Base-by-base conservation (phyloP, 331 rosid species). In the Stylosanthes scabra region DNA sequence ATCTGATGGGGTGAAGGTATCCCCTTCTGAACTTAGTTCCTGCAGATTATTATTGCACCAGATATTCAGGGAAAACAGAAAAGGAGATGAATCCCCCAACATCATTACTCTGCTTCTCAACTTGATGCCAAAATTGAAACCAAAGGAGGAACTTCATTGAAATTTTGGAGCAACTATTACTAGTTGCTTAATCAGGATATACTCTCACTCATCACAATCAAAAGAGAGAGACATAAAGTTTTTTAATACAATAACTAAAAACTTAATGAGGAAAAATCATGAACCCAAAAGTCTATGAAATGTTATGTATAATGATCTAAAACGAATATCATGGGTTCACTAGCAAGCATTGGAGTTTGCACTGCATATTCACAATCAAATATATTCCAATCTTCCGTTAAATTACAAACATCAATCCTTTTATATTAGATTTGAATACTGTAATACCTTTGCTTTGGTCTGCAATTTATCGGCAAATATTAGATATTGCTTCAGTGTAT, bases 401-500 rank as follows among this genome's bases (percentile, higher is more conserved):
- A 47, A 28, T 58, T 0, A 66, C 52, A 50, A 59, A 68, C 75
- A 68, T 10, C n/a, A 68, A 44, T 50, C 40, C 47, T 46, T 15
- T 14, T 10, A 68, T 37, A 56, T 13, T 37, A 29, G 10, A 71
- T 37, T 52, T 5, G 14, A 66, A 31, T 62, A 20, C 16, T 70
- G 13, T 14, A 78, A 57, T 61, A 91, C 98, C 98, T 86, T 82
- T 7, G 98, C 90, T 78, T 93, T 91, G 10, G 69, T 28, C 77
- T 88, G 93, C 34, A 91, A 67, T 71, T 86, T 89, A 50, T 82
- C 44, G 0, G 75, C 86, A 4, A 91, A 91, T 34, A 61, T 14
- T 37, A 94, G 74, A 78, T 91, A 91, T 79, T 88, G 98, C 93
- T 94, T 94, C 27, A 88, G 92, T 3, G 95, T 64, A 70, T 91